Conservation (phyloP, 768 basidiomycete species). For the Collybia sordida region DNA sequence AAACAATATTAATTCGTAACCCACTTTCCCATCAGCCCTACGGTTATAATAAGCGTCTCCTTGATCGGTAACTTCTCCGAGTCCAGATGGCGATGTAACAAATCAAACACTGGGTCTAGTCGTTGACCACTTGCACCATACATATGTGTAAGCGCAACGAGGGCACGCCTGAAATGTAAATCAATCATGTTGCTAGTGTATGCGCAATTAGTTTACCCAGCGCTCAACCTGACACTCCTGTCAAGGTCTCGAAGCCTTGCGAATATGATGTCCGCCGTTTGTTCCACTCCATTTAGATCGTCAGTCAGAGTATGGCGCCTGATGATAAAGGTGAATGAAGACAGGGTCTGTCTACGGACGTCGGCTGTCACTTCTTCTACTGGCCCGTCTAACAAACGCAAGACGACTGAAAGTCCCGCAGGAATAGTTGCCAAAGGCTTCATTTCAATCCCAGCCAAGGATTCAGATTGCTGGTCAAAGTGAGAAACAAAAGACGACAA, state of each 20-base stretch:
- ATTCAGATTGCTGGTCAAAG: constrained; percentile 28
- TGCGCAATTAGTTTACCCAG: constrained; percentile 55
- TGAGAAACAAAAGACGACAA: constrained; percentile 37
- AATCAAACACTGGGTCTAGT: constrained; percentile 40
- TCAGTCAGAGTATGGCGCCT: constrained; percentile 38
- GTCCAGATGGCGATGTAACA: constrained; percentile 50
- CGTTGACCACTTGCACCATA: constrained; percentile 23
- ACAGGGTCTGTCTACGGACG: constrained; percentile 45
- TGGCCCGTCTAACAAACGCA: constrained; percentile 45
- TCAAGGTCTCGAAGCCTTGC: constrained; percentile 53
- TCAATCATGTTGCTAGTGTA: no score
- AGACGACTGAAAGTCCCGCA: constrained; percentile 34
- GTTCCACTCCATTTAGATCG: constrained; percentile 26
- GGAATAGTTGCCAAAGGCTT: constrained; percentile 26
- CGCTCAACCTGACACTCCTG: constrained; percentile 59
- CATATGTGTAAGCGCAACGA: constrained; percentile 37
- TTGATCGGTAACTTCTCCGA: constrained; percentile 43
- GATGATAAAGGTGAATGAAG: constrained; percentile 38
- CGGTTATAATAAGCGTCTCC: constrained; percentile 64
- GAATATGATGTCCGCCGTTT: constrained; percentile 37
- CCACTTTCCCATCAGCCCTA: constrained; percentile 57
- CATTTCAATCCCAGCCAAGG: constrained; percentile 19
- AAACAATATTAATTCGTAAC: constrained; percentile 5
- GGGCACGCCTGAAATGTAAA: constrained; percentile 23
- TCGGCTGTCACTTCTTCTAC: constrained; percentile 42